These are phyloP conservation scores for Brassica carinata DNA, from an alignment of 345 rosid species.

Conservation along the genomic window DNA sequence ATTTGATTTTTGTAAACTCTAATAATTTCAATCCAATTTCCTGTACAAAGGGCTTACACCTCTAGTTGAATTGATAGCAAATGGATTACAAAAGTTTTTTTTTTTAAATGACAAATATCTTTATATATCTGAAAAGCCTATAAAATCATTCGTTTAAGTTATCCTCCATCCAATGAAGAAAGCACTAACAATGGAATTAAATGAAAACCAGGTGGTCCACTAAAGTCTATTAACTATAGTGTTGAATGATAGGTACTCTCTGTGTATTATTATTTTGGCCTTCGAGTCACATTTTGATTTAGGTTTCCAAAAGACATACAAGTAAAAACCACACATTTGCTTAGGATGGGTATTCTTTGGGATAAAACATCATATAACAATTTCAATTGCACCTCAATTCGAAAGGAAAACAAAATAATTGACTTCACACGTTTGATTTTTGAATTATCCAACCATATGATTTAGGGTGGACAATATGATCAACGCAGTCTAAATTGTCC, in stretches of 20 bases:
- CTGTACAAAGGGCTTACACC: not conserved
- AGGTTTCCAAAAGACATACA: not conserved
- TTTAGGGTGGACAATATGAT: not conserved
- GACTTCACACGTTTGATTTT: not conserved
- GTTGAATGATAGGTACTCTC: not conserved
- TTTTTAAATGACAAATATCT: not conserved
- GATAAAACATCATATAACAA: not conserved
- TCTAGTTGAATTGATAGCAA: slow-evolving; percentile 13
- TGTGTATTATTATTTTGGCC: not conserved
- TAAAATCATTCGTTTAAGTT: slow-evolving; percentile 19
- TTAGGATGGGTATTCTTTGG: not conserved
- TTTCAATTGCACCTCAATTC: not conserved
- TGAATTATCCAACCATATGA: not conserved
- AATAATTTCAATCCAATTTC: not conserved
- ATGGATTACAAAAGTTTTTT: slow-evolving; percentile 18
- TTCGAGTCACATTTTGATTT: not conserved
- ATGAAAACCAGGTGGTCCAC: slow-evolving; percentile 12
- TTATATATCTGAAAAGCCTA: not conserved
- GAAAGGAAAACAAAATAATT: not conserved
- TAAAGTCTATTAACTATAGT: slow-evolving; percentile 1
- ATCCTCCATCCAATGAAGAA: slow-evolving; percentile 25
- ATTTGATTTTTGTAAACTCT: not conserved
- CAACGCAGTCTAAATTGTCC: not conserved
- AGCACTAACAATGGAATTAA: slow-evolving; percentile 25
- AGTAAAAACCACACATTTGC: not conserved